A percentile compares a stretch with the other conserved stretches of the same genome.
phyloP scores from a whole-genome alignment of 2,329 filamentous ascomycete genomes.

The Ilyonectria destructans region DNA sequence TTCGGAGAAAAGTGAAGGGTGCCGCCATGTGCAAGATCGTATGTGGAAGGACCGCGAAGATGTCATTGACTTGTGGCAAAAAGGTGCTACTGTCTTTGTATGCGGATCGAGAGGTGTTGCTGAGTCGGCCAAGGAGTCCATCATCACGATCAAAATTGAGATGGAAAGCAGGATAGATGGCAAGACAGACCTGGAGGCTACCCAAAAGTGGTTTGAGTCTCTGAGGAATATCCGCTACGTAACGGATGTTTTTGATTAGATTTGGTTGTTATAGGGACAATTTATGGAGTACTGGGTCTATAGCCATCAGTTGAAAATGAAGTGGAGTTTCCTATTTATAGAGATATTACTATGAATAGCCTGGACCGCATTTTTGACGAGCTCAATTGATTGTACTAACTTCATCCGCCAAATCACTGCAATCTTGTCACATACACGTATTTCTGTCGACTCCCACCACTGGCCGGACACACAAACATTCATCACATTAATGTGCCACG shows the following conservation, averaged over 20 bases:
- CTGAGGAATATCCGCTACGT: conserved; percentile 68
- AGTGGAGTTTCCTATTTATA: background rate
- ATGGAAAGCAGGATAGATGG: conserved; percentile 44
- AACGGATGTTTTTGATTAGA: conserved; percentile 73
- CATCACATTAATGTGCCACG: too few relatives aligned
- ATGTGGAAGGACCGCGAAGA: conserved; percentile 55
- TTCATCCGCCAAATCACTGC: too few relatives aligned
- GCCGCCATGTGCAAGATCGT: conserved; percentile 60
- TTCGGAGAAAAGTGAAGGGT: conserved; percentile 61
- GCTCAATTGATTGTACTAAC: too few relatives aligned
- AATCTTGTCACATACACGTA: too few relatives aligned
- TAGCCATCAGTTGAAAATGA: background rate
- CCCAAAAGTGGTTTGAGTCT: conserved; percentile 62
- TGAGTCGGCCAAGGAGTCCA: conserved; percentile 52
- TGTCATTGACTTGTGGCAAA: conserved; percentile 56
- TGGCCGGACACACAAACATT: too few relatives aligned
- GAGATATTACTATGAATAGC: too few relatives aligned
- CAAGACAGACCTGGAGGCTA: conserved; percentile 52
- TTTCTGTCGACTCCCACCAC: too few relatives aligned
- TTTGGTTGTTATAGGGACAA: background rate
- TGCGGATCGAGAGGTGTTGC: conserved; percentile 70
- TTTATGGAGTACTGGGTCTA: background rate
- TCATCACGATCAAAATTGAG: conserved; percentile 53
- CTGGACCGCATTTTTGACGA: too few relatives aligned
- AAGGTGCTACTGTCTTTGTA: conserved; percentile 70